Conservation (phyloP, 441 rosid genomes). For the Croton setiger region DNA sequence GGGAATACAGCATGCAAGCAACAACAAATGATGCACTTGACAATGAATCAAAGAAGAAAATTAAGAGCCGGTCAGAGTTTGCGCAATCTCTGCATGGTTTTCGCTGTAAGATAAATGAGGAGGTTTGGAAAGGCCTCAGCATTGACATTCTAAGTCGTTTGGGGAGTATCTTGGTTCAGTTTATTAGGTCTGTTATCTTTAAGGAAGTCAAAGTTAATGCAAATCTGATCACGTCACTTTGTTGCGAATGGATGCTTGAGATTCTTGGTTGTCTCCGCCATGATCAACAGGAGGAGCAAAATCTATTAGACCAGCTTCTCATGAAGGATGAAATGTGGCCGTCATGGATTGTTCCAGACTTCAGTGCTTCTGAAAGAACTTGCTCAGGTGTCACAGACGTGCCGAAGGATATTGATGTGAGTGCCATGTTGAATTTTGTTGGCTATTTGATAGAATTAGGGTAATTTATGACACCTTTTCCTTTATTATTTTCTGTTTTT, state of each 20-base stretch:
- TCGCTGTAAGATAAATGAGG: constrained; percentile 39
- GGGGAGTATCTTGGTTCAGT: constrained; percentile 47
- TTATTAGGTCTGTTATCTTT: constrained; percentile 55
- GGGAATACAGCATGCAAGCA: constrained; percentile 56
- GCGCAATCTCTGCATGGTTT: constrained; percentile 41
- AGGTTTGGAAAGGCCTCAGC: constrained; percentile 52
- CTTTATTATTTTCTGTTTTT: not conserved
- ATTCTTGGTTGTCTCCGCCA: constrained; percentile 54
- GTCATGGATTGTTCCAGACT: constrained; percentile 57
- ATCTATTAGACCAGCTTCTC: constrained; percentile 60
- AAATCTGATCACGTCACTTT: constrained; percentile 42
- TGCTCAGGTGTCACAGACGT: constrained; percentile 22
- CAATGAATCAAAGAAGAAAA: constrained; percentile 38
- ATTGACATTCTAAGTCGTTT: constrained; percentile 42
- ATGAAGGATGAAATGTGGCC: constrained; percentile 73
- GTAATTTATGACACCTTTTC: not conserved
- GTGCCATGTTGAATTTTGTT: constrained; percentile 26
- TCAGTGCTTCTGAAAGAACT: constrained; percentile 29
- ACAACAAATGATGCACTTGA: constrained; percentile 30
- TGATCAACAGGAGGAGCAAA: constrained; percentile 59
- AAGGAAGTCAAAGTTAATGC: constrained; percentile 45
- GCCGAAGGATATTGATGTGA: constrained; percentile 33
- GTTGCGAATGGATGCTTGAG: constrained; percentile 66
- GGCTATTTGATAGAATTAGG: not conserved
- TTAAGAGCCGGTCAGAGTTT: constrained; percentile 37